Conservation (phyloP, 2,329 filamentous ascomycete genomes). For the Tolypocladium paradoxum region DNA sequence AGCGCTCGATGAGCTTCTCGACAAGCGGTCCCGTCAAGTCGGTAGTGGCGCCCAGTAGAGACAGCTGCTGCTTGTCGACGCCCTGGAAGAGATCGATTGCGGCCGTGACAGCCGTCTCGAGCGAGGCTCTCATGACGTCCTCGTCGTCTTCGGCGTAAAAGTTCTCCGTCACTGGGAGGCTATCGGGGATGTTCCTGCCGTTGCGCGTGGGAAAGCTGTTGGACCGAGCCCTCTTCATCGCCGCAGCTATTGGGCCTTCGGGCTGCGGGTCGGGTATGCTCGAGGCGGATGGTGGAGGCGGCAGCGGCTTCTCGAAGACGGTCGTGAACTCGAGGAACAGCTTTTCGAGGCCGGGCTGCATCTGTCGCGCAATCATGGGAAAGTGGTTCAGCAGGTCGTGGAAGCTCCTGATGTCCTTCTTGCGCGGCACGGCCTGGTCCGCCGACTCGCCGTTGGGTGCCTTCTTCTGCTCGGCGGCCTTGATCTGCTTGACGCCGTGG, state of each 20-base stretch:
- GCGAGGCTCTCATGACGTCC: slow-evolving; percentile 73
- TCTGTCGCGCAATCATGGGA: slow-evolving; percentile 90
- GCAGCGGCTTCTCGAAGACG: slow-evolving; percentile 75
- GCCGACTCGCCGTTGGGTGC: slow-evolving; percentile 25
- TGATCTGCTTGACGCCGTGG: slow-evolving; percentile 29
- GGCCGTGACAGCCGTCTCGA: slow-evolving; percentile 85
- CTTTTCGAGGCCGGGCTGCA: slow-evolving; percentile 84
- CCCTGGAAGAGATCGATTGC: slow-evolving; percentile 94
- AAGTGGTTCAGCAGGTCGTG: slow-evolving; percentile 84
- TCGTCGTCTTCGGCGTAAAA: slow-evolving; percentile 84
- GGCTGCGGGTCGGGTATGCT: slow-evolving; percentile 48
- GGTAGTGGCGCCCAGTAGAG: slow-evolving; percentile 81
- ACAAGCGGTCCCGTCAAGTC: slow-evolving; percentile 87
- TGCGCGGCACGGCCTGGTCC: slow-evolving; percentile 39
- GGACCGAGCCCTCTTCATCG: slow-evolving; percentile 44
- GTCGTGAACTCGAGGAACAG: slow-evolving; percentile 82
- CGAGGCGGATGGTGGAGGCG: slow-evolving; percentile 56
- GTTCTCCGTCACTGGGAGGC: slow-evolving; percentile 44
- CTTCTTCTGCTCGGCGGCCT: slow-evolving; percentile 25
- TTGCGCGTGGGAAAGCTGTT: slow-evolving; percentile 31
- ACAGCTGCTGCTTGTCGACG: slow-evolving; percentile 92
- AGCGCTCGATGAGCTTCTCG: slow-evolving; percentile 88
- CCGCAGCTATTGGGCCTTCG: slow-evolving; percentile 43
- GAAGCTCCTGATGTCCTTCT: slow-evolving; percentile 88
- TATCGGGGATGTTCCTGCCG: slow-evolving; percentile 19